Conservation (phyloP, 1,284 basidiomycete species). For the Singerocomus inundabilis region DNA sequence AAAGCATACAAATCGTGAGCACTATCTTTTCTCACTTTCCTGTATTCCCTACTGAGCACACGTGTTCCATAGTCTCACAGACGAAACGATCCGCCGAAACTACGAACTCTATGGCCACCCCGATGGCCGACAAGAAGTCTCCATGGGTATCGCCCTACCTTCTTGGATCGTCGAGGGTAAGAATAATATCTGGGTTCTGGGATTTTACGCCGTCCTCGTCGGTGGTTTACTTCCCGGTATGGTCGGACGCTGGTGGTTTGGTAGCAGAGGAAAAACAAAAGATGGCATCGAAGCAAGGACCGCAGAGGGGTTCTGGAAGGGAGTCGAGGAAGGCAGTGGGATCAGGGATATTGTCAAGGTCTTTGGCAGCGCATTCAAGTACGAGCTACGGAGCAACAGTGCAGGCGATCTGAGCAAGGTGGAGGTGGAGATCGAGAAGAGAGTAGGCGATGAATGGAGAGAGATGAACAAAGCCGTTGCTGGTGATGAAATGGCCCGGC, state of each 20-base stretch:
- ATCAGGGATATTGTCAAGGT: constrained; percentile 75
- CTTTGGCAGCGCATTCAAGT: constrained; percentile 74
- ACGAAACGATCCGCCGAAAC: constrained; percentile 92
- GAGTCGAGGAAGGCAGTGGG: constrained; percentile 76
- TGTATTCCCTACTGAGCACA: not conserved
- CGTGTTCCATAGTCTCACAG: constrained; percentile 66
- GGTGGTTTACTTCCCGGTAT: constrained; percentile 84
- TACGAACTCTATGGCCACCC: constrained; percentile 92
- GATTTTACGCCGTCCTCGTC: constrained; percentile 83
- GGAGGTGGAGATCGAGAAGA: constrained; percentile 53
- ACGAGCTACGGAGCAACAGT: constrained; percentile 43
- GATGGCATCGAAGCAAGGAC: constrained; percentile 86
- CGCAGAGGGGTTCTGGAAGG: constrained; percentile 89
- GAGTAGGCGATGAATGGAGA: constrained; percentile 53
- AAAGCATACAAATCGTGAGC: constrained; percentile 96
- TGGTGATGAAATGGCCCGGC: constrained; percentile 38
- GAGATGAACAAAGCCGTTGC: constrained; percentile 43
- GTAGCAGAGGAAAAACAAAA: constrained; percentile 86
- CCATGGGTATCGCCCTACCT: constrained; percentile 95
- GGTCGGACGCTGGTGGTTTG: constrained; percentile 94
- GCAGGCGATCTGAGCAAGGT: constrained; percentile 54
- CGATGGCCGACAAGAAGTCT: constrained; percentile 92
- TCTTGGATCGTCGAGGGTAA: constrained; percentile 92
- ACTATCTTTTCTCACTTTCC: not conserved
- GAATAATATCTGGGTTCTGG: constrained; percentile 91